phyloP scores from a whole-genome alignment of 1,139 yeast genomes.

The Diutina scorzettiae region DNA sequence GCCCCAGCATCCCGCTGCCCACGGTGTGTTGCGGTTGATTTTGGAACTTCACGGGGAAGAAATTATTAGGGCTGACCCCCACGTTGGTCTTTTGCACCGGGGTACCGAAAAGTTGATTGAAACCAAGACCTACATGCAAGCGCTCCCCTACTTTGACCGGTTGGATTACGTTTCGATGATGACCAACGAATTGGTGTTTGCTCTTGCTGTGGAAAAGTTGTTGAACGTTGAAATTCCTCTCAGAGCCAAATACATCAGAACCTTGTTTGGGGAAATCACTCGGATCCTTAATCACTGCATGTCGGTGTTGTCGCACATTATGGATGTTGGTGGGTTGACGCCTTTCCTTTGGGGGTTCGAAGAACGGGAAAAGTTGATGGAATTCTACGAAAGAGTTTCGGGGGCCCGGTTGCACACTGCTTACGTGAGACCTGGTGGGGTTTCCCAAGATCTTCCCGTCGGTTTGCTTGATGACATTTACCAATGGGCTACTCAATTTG shows the following conservation, averaged over 20 bases:
- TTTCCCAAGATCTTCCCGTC: slow-evolving; percentile 75
- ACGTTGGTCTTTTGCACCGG: slow-evolving; percentile 76
- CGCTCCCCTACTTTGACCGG: slow-evolving; percentile 81
- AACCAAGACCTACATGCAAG: slow-evolving; percentile 74
- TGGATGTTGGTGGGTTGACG: slow-evolving; percentile 93
- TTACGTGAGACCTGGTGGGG: slow-evolving; percentile 89
- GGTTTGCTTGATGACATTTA: slow-evolving; percentile 83
- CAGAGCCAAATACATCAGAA: slow-evolving; percentile 76
- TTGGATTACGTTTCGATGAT: slow-evolving; percentile 85
- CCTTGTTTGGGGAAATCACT: slow-evolving; percentile 80
- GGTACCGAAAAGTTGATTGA: slow-evolving; percentile 86
- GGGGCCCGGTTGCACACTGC: slow-evolving; percentile 89
- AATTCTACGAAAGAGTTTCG: slow-evolving; percentile 81
- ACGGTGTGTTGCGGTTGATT: slow-evolving; percentile 81
- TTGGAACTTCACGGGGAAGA: slow-evolving; percentile 85
- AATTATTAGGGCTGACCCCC: slow-evolving; percentile 79
- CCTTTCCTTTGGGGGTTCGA: slow-evolving; percentile 94
- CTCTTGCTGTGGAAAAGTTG: slow-evolving; percentile 77
- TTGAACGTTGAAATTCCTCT: slow-evolving; percentile 77
- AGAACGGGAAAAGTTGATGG: slow-evolving; percentile 90
- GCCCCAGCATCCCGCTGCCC: slow-evolving; percentile 94
- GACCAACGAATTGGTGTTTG: slow-evolving; percentile 83
- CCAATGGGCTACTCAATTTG: slow-evolving; percentile 96
- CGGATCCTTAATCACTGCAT: slow-evolving; percentile 76
- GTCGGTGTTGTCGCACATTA: slow-evolving; percentile 81